Base-by-base conservation (phyloP, 805 yeast species). In the Yarrowia sp. region DNA sequence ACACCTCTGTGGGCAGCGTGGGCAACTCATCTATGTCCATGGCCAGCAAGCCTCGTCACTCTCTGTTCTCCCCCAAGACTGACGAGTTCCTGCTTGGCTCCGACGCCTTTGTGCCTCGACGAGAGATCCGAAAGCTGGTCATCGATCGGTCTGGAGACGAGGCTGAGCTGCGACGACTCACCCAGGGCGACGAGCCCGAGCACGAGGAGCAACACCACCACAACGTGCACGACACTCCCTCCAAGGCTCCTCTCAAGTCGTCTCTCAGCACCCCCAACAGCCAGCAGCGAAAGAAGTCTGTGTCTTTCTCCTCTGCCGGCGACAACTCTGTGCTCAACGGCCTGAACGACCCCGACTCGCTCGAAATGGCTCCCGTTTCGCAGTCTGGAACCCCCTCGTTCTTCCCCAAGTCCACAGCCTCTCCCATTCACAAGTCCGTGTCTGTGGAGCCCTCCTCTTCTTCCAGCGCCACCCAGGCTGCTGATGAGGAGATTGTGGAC, bases 71-170 rank as follows among this genome's bases (percentile, higher is more conserved):
- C 69, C 73, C 82, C 36, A 77, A 80, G 36, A 86, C 91, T 4
- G 93, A 90, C 75, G 83, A 84, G 67, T 89, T 91, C 5, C 89
- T 91, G 70, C 77, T 89, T 70, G 81, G 89, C 2, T 86, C 91
- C n/a, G 89, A 86, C 50, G 86, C 90, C 5, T 90, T 90, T 76
- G 85, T 88, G 3, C 91, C 91, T 42, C 83, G 86, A 65, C 79
- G 81, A 50, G 84, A 83, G 70, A 81, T 85, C 71, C 85, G 85
- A 63, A 82, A 83, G 70, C 79, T 89, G 68, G 81, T 86, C 4
- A 83, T 88, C 70, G 87, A 86, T 53, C 83, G 83, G 8, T 71
- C 71, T 26, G 69, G 70, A 8, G 69, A 76, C n/a, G 75, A 73
- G 38, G 48, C 73, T n/a, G 71, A 38, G 43, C 65, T 42, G 46